Conservation (phyloP, 345 rosid genomes). For the Tarenaya hassleriana region DNA sequence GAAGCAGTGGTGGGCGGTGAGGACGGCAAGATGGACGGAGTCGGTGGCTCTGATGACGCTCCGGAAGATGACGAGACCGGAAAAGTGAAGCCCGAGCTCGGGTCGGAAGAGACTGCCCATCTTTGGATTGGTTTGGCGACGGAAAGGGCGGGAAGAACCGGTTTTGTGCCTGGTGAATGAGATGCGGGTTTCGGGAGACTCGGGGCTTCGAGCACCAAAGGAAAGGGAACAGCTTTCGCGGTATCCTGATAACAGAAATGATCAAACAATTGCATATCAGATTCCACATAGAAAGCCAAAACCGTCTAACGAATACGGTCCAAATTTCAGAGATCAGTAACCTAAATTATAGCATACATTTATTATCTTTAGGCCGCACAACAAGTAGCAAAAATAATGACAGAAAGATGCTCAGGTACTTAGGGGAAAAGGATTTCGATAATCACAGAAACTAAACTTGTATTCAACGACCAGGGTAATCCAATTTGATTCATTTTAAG, state of each 20-base stretch:
- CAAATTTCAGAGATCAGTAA: constrained; percentile 2
- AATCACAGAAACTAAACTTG: too few species aligned
- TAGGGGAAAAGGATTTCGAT: too few species aligned
- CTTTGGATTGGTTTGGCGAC: constrained; percentile 45
- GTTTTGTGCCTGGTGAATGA: constrained; percentile 42
- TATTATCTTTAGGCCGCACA: background rate
- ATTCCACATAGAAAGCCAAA: constrained; percentile 8
- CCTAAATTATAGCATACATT: background rate
- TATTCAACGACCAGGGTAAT: too few species aligned
- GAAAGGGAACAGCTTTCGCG: constrained; percentile 25
- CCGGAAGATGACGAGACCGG: constrained; percentile 55
- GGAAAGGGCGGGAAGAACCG: constrained; percentile 48
- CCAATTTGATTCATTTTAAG: background rate
- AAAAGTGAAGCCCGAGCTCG: constrained; percentile 54
- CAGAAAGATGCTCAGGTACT: too few species aligned
- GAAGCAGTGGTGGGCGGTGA: constrained; percentile 16
- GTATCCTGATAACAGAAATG: constrained; percentile 34
- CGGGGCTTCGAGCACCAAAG: constrained; percentile 25
- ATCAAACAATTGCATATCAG: constrained; percentile 20
- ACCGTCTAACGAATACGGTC: constrained; percentile 7
- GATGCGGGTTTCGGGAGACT: constrained; percentile 42
- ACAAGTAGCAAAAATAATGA: background rate
- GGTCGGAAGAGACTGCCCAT: constrained; percentile 47
- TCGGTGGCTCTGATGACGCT: constrained; percentile 64
- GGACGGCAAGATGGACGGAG: constrained; percentile 66